Percentiles rank a stretch among this genome's conserved stretches.
Conservation (phyloP, 176 grass and related monocot species). For the Phoenix roebelenii region DNA sequence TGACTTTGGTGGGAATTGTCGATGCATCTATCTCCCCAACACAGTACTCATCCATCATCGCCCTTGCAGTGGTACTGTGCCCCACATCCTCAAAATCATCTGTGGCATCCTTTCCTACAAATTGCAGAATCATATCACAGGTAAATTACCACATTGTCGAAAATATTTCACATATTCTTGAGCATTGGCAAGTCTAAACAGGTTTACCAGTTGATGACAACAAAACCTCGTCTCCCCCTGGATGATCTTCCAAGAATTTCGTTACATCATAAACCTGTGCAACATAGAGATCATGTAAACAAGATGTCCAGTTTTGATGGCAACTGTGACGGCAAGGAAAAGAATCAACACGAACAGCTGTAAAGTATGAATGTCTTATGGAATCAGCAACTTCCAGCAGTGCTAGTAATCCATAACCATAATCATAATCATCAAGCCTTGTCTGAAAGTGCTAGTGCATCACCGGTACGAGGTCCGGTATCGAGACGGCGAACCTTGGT, state of each 20-base stretch:
- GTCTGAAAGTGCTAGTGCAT: no score
- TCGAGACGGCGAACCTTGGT: no score
- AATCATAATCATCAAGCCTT: no score
- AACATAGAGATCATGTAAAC: background rate
- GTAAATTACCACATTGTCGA: background rate
- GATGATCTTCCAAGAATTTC: slow-evolving; percentile 76
- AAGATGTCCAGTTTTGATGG: no score
- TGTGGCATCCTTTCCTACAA: slow-evolving; percentile 69
- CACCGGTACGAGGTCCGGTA: no score
- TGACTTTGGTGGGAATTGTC: slow-evolving; percentile 45
- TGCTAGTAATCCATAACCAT: no score
- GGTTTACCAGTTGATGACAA: slow-evolving; percentile 62
- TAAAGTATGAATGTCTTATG: no score
- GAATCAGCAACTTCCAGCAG: no score
- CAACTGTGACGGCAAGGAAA: no score
- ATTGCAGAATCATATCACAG: background rate
- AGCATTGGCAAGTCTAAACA: background rate
- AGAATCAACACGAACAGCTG: no score
- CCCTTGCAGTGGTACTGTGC: slow-evolving; percentile 64
- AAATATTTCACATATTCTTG: background rate
- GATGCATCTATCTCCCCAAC: slow-evolving; percentile 39
- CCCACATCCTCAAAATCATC: slow-evolving; percentile 89
- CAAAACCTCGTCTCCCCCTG: slow-evolving; percentile 78
- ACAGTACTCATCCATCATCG: slow-evolving; percentile 62
- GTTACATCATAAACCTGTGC: slow-evolving; percentile 69